These are phyloP conservation scores for Golubevia sp. DNA, from an alignment of 1,284 basidiomycete species.

Conservation along the genomic window DNA sequence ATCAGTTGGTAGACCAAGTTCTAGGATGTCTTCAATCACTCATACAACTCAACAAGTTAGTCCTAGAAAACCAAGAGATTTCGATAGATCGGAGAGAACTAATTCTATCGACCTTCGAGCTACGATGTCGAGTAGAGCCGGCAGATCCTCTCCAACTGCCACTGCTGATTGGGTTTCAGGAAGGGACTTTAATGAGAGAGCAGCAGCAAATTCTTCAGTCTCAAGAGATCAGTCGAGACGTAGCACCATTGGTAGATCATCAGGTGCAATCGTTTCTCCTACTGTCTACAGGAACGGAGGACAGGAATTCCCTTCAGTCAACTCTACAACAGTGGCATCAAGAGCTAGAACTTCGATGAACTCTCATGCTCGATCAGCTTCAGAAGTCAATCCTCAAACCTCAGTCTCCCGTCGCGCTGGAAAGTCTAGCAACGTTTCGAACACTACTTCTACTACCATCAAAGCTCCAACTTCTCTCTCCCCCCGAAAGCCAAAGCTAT, in stretches of 20 bases:
- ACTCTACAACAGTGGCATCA: not conserved
- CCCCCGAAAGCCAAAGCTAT: not conserved
- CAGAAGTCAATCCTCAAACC: not conserved
- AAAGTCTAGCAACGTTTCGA: not conserved
- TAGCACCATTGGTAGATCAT: not conserved
- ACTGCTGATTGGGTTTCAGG: not conserved
- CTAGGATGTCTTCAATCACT: not conserved
- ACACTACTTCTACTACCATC: not conserved
- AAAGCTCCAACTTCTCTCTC: not conserved
- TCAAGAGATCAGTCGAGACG: not conserved
- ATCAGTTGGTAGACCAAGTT: not conserved
- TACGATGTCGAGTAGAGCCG: not conserved
- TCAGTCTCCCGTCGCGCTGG: not conserved
- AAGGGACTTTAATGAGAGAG: not conserved
- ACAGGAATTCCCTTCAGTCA: not conserved
- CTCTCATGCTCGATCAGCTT: not conserved
- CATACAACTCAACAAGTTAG: not conserved
- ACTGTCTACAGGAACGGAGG: not conserved
- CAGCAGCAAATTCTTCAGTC: not conserved
- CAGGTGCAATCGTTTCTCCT: not conserved
- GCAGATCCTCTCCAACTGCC: not conserved
- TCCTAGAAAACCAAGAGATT: not conserved
- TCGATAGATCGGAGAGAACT: not conserved
- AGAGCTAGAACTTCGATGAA: not conserved
- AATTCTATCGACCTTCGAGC: not conserved